Evolutionary conservation across 2,329 filamentous ascomycete species (phyloP), one percentile per base, ranked within the genome.

Genomic region (Sordariomycetes sp.): DNA sequence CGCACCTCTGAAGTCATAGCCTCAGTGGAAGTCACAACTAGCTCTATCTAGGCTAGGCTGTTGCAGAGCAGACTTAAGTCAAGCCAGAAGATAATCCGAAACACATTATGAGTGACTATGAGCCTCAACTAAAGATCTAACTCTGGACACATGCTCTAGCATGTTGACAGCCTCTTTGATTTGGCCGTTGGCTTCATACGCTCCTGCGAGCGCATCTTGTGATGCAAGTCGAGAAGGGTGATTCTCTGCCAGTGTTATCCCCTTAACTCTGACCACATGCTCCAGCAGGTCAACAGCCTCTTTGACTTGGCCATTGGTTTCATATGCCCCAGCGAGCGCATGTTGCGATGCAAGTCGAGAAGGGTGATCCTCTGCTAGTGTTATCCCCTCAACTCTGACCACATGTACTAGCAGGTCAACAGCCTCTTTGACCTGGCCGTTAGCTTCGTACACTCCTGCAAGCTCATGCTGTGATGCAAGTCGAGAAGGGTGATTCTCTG

Each of bases 321-420:
- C 12, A 55, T 69, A 64, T 22, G 61, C 61, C 18, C 0, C 1
- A 52, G 61, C 64, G n/a, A 65, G 62, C 22, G 20, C 59, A n/a
- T 65, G 59, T 55, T 65, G 61, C 24, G 62, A 64, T 18, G 57
- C 53, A 12, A 66, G 61, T 58, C 62, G 63, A 55, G 32, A 8
- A 51, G 62, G 60, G 59, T 65, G 61, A 52, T 60, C 58, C 57
- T 65, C 60, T 8, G 54, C 54, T 14, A 64, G 59, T n/a, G 46
- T 58, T 54, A 54, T 59, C 28, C 60, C 55, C 35, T 56, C 1
- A 25, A 66, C 60, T 22, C 51, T 57, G 11, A 66, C 62, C 25
- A 67, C 62, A 5, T 64, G 60, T 59, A 67, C 62, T 18, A 67
- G 61, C 32, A 67, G 58, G 43, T 34, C 32, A 20, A 67, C 48